phyloP scores from a whole-genome alignment of 495 filamentous ascomycete species.

The Lineolata rhizophorae region DNA sequence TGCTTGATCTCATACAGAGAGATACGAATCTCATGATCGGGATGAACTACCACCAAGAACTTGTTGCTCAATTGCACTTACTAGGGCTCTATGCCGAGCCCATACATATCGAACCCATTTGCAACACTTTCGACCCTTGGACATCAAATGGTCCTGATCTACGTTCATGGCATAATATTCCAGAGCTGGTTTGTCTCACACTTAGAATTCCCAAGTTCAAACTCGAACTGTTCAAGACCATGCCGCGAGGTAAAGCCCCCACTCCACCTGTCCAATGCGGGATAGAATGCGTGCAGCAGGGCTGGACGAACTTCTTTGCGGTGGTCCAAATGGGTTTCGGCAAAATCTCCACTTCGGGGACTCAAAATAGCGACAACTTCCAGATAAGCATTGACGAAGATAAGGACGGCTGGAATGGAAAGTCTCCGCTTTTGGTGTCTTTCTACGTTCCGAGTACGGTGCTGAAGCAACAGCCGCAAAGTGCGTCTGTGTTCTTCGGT shows the following conservation, averaged over 20 bases:
- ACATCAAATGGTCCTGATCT: background rate
- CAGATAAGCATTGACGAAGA: background rate
- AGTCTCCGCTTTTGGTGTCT: background rate
- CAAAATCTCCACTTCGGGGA: background rate
- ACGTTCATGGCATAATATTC: constrained; percentile 1
- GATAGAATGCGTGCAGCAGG: background rate
- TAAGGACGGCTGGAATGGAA: background rate
- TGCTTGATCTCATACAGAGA: background rate
- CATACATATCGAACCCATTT: too few species aligned
- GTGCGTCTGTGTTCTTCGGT: background rate
- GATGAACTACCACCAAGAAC: background rate
- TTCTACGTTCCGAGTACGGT: background rate
- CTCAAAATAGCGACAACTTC: background rate
- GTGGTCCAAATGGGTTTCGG: background rate
- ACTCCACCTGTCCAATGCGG: background rate
- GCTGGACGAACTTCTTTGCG: background rate
- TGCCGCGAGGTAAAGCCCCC: background rate
- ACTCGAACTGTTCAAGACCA: background rate
- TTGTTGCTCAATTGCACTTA: background rate
- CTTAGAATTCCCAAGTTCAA: background rate
- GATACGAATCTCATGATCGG: background rate
- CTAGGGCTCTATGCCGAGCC: background rate
- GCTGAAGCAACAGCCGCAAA: background rate
- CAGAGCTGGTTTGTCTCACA: background rate
- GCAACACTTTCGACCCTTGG: too few species aligned